phyloP scores from a whole-genome alignment of 2,329 filamentous ascomycete genomes.

The Pseudomassariella vexata region DNA sequence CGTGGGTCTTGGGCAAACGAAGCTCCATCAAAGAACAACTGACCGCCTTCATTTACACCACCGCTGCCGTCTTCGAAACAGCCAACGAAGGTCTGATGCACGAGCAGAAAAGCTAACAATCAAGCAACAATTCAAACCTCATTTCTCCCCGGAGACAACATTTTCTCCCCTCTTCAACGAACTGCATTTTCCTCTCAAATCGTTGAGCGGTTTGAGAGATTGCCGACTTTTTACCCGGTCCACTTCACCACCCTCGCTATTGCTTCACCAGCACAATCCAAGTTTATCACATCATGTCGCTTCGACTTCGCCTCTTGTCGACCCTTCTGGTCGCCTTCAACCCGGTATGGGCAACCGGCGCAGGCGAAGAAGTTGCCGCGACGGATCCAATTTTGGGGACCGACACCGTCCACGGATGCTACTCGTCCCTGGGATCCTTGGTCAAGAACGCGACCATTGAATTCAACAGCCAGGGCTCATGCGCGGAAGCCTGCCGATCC shows the following conservation, averaged over 20 bases:
- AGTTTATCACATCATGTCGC: slow-evolving; percentile 15
- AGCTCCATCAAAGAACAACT: too few relatives aligned
- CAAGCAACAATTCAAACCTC: background rate
- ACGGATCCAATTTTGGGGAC: slow-evolving; percentile 28
- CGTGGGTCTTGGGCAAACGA: too few relatives aligned
- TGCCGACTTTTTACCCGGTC: too few relatives aligned
- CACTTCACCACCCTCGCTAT: slow-evolving; percentile 9
- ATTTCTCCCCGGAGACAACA: slow-evolving; percentile 1
- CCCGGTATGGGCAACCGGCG: slow-evolving; percentile 11
- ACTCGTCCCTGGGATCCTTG: slow-evolving; percentile 34
- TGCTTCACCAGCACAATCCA: slow-evolving; percentile 9
- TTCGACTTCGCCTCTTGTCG: slow-evolving; percentile 17
- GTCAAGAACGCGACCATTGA: slow-evolving; percentile 13
- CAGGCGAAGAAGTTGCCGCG: slow-evolving; percentile 26
- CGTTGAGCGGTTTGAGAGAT: slow-evolving; percentile 22
- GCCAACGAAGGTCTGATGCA: too few relatives aligned
- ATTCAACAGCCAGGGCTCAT: slow-evolving; percentile 37
- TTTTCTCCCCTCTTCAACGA: slow-evolving; percentile 1
- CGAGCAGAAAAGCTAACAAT: too few relatives aligned
- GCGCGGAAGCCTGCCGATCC: slow-evolving; percentile 32
- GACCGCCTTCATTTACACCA: too few relatives aligned
- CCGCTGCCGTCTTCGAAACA: too few relatives aligned
- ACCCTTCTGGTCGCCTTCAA: slow-evolving; percentile 20
- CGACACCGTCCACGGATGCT: slow-evolving; percentile 47
- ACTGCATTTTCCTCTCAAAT: slow-evolving; percentile 14